Evolutionary conservation across 2,329 filamentous ascomycete species (phyloP).

Genomic region (Cladophialophora yegresii): DNA sequence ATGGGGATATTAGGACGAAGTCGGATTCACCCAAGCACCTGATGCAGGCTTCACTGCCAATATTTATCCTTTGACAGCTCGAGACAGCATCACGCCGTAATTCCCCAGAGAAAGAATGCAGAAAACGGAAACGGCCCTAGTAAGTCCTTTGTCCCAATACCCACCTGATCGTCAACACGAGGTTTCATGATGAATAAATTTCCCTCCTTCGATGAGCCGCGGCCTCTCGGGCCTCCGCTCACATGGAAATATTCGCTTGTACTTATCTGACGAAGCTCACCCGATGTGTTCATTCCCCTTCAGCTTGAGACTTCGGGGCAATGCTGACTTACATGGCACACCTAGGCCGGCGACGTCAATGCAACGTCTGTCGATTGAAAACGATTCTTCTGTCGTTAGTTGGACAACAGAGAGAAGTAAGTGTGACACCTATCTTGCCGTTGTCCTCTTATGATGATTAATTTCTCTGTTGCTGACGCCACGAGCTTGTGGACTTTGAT

Average conservation of each 20-base stretch:
- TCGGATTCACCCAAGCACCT: background rate
- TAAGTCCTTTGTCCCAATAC: background rate
- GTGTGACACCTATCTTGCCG: background rate
- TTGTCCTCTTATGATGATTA: background rate
- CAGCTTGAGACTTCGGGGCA: background rate
- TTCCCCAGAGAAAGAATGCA: background rate
- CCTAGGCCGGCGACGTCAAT: background rate
- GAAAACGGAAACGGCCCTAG: background rate
- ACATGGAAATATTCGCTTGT: background rate
- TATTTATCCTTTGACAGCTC: background rate
- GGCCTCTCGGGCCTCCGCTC: background rate
- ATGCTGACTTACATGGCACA: background rate
- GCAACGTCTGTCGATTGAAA: background rate
- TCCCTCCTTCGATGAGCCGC: background rate
- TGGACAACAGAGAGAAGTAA: background rate
- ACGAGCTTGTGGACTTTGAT: background rate
- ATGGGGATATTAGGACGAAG: background rate
- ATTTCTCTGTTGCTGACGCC: background rate
- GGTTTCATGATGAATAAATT: background rate
- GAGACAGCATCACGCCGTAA: background rate
- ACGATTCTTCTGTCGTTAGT: background rate
- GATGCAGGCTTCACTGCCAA: background rate
- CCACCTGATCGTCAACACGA: background rate
- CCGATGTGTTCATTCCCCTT: background rate
- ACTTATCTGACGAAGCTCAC: background rate